phyloP scores from a whole-genome alignment of 257 asterid species.

The Solanum pinnatisectum region DNA sequence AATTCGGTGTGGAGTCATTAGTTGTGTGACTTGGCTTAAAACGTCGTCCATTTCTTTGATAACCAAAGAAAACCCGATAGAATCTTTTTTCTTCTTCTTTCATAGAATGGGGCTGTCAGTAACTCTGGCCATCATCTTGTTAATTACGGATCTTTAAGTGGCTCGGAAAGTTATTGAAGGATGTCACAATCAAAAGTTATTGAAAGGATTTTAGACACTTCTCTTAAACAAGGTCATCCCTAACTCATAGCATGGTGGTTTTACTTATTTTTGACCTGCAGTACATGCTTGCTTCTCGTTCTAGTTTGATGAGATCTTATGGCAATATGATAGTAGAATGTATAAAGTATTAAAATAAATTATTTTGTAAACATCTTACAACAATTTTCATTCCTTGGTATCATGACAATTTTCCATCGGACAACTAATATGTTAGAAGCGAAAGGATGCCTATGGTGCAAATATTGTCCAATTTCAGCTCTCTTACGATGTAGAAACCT shows the following conservation, averaged over 20 bases:
- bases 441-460: background rate
- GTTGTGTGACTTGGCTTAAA: background rate
- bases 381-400: background rate
- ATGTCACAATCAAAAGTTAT: background rate
- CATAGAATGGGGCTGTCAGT: background rate
- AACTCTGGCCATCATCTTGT: background rate
- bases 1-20: background rate
- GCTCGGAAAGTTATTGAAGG: background rate
- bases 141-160: background rate
- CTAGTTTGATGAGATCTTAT: background rate
- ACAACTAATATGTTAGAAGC: background rate
- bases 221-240: background rate
- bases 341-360: background rate
- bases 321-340: background rate
- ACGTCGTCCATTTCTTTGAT: background rate
- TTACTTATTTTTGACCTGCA: background rate
- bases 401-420: background rate
- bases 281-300: background rate
- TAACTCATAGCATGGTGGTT: background rate
- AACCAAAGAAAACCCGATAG: background rate
- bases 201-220: background rate
- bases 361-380: background rate
- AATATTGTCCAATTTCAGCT: background rate
- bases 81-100: background rate
- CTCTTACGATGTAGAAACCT: background rate